These are phyloP conservation scores for Neurospora sp. DNA, from an alignment of 495 filamentous ascomycete species.

Conservation along the genomic window DNA sequence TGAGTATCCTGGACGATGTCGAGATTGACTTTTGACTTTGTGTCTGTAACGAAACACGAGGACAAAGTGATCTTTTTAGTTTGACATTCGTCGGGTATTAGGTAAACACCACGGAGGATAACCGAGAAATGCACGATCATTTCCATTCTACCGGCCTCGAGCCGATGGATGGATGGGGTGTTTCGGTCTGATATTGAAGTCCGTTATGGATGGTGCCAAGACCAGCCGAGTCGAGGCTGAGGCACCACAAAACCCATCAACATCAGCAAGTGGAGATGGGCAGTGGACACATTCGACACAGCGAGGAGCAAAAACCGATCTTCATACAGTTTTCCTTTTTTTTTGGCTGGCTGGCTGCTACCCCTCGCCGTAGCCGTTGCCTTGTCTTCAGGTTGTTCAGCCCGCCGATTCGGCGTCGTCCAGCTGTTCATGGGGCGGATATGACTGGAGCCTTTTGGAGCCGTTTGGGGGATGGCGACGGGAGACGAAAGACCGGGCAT, in stretches of 20 bases:
- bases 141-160: not conserved
- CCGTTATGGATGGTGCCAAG: not conserved
- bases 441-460: not conserved
- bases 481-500: not conserved
- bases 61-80: not conserved
- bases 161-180: not conserved
- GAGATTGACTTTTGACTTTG: not conserved
- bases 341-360: not conserved
- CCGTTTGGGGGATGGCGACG: not conserved
- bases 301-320: not conserved
- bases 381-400: not conserved
- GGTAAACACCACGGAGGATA: not conserved
- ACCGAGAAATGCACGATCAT: not conserved
- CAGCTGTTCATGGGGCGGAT: not conserved
- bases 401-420: not conserved
- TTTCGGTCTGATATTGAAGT: not conserved
- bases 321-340: not conserved
- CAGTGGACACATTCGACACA: not conserved
- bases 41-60: not conserved
- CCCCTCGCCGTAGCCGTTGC: not conserved
- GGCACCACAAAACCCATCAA: not conserved
- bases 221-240: not conserved
- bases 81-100: not conserved
- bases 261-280: not conserved
- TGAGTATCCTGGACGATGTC: not conserved